A percentile compares a stretch with the other conserved stretches of the same genome.
Conservation (phyloP, 2,329 filamentous ascomycete genomes). For the Phialocephala subalpina region DNA sequence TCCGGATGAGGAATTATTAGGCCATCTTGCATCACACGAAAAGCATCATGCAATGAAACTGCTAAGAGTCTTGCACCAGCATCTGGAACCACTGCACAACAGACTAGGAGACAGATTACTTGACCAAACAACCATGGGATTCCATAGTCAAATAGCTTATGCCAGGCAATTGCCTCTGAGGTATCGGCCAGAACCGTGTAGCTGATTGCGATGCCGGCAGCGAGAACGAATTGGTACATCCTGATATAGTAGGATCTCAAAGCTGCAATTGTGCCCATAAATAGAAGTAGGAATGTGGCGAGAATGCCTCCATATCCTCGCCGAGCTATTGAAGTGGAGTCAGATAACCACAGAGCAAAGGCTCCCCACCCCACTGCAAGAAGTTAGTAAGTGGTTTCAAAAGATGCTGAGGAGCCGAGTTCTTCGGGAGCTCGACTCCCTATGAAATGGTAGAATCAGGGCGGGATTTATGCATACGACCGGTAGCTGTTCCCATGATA, state of each 20-base stretch:
- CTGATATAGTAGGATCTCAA: conserved; percentile 63
- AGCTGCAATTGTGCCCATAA: conserved; percentile 59
- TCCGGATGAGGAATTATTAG: conserved; percentile 49
- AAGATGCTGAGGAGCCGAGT: too few relatives aligned
- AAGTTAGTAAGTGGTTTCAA: too few relatives aligned
- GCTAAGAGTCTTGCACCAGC: conserved; percentile 62
- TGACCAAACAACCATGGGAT: conserved; percentile 65
- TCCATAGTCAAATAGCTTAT: conserved; percentile 59
- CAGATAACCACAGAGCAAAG: conserved; percentile 61
- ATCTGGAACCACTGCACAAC: conserved; percentile 59
- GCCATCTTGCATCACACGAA: conserved; percentile 53
- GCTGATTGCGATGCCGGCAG: conserved; percentile 62
- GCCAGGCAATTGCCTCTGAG: conserved; percentile 54
- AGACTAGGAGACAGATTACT: conserved; percentile 58
- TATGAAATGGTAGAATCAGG: too few relatives aligned
- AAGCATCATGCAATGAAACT: conserved; percentile 54
- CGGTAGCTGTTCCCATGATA: conserved; percentile 59
- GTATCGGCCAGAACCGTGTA: conserved; percentile 62
- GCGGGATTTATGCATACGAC: too few relatives aligned
- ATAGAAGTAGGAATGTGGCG: conserved; percentile 61
- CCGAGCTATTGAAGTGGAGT: conserved; percentile 54
- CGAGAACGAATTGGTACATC: conserved; percentile 62
- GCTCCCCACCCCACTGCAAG: conserved; percentile 65
- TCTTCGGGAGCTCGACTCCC: too few relatives aligned
- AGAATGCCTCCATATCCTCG: conserved; percentile 62